Evolutionary conservation across 345 rosid species (phyloP).

Genomic region (Rhodamnia argentea): DNA sequence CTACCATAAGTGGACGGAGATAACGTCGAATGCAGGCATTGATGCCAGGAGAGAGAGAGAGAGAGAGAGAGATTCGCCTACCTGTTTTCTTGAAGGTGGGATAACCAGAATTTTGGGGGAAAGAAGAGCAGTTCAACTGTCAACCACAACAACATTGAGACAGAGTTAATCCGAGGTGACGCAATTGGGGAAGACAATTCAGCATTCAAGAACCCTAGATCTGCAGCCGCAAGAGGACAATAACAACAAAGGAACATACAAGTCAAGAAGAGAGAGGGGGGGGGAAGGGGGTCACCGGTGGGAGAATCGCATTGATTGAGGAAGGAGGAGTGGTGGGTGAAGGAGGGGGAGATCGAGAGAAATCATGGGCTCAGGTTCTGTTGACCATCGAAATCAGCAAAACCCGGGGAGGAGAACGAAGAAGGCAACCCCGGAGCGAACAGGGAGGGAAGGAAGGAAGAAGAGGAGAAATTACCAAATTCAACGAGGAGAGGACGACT

Average conservation of each 20-base stretch:
- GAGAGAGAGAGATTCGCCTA: background rate
- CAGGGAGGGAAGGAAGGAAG: background rate
- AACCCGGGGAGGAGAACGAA: background rate
- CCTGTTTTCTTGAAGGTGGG: background rate
- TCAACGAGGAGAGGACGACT: background rate
- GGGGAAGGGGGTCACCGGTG: background rate
- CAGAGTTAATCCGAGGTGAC: background rate
- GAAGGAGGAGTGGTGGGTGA: background rate
- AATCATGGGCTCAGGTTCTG: background rate
- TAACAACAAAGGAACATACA: background rate
- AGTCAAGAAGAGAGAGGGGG: background rate
- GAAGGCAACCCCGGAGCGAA: background rate
- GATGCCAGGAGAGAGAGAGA: background rate
- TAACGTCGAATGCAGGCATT: background rate
- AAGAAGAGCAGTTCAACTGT: slow-evolving; percentile 10
- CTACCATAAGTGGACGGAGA: background rate
- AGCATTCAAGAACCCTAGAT: slow-evolving; percentile 37
- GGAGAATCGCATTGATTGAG: background rate
- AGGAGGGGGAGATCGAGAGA: background rate
- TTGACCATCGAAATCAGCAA: background rate
- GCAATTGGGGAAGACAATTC: background rate
- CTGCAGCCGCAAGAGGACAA: slow-evolving; percentile 8
- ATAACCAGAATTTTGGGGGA: background rate
- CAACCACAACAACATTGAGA: background rate
- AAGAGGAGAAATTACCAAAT: background rate